Evolutionary conservation across 2,329 filamentous ascomycete genomes (phyloP), one percentile per base, ranked within the genome.

Genomic region (Ophiostoma tasmaniense): DNA sequence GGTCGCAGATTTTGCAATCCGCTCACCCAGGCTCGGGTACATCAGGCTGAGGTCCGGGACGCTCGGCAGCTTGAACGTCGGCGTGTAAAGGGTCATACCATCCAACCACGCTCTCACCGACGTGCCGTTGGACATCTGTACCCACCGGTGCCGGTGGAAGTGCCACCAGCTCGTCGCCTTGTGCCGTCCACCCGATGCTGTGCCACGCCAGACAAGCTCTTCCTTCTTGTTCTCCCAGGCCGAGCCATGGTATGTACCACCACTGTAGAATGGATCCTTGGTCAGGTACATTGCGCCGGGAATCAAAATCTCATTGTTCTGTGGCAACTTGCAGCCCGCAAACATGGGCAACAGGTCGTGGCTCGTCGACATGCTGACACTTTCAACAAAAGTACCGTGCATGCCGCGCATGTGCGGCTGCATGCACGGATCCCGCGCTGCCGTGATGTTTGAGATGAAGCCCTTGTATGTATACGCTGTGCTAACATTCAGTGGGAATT

Each of bases 91-190:
- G 33, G 73, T 28, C 13, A 35, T 75, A 11, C 75, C 75, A 55
- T 77, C 74, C 73, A 87, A 83, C 37, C 83, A 79, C 7, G 77
- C 75, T 37, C 75, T 75, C n/a, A 88, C 84, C 22, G 80, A 82
- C 1, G 85, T 88, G 8, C 83, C 83, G 73, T 91, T 91, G 65
- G 89, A 79, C 87, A 91, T 89, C 70, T 87, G 81, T 33, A 91
- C 80, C 70, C 91, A 85, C 3, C 89, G 87, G 73, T 90, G 89
- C n/a, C 89, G 86, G 71, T 91, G 89, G 73, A 90, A 90, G 45
- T 86, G 84, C 42, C 81, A 81, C 89, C 89, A 92, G 71, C 84
- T 89, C 62, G 86, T 75, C n/a, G 74, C 73, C 69, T 78, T 78
- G 64, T 81, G 77, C 35, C 81, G 79, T 1, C 87, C 88, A 2